Base-by-base conservation (phyloP, 257 asterid species). In the Solanum verrucosum region DNA sequence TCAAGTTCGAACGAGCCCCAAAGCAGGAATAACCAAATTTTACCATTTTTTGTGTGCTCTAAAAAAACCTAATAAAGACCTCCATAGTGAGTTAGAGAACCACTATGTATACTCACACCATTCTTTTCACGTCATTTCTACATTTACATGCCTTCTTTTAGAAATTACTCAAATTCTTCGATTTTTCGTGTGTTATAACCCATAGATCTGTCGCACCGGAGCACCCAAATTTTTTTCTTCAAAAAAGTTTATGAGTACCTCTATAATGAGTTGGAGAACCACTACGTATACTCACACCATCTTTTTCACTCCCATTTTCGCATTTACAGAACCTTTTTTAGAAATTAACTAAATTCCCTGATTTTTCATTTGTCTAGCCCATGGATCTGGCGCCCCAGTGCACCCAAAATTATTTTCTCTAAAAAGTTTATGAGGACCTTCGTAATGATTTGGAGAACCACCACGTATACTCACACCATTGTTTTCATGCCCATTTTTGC, bases 291-390 rank as follows among this genome's bases (percentile, higher is more conserved):
- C 63, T 52, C 4, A 46, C 7, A 46, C 7, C 3, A 46, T 11
- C 4, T 13, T 44, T 46, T 46, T 4, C 18, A 13, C 7, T 0
- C 9, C 23, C 0, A 52, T 52, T 6, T 52, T 0, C 1, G 4
- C 9, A 52, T 52, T 52, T 52, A 52, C 4, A 52, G 0, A 0
- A 6, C 21, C 1, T 6, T 52, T 52, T 52, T 52, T 18, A 52
- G 23, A 18, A 49, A 14, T 14, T 4, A 49, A 0, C 3, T 1
- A 49, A 46, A 49, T 49, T 49, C 3, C 3, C 1, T 0, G 0
- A 5, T 49, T 49, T 12, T 49, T 46, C 2, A 2, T 46, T 4
- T 46, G 56, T 44, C 0, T 44, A 46, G 7, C 21, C 7, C 21
- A 15, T 49, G 3, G 60, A 15, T 49, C 3, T 49, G 20, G 21